Percentiles rank a stretch among this genome's conserved stretches.
Conservation (phyloP, 257 asterid genomes). For the Nicotiana otophora region DNA sequence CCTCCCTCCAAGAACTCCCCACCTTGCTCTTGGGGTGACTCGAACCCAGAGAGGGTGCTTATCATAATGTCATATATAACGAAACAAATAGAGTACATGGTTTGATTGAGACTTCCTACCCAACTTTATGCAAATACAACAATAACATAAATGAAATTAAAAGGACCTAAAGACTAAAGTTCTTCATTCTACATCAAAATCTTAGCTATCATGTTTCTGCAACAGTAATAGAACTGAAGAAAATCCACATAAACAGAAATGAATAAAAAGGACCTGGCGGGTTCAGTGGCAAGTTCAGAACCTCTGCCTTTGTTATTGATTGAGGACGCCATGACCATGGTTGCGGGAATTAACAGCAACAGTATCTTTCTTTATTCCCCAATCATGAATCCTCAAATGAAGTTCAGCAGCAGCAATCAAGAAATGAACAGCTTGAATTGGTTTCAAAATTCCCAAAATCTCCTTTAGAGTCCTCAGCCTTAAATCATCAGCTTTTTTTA, state of each 20-base stretch:
- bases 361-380: slow-evolving; percentile 46
- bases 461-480: slow-evolving; percentile 45
- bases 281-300: too few species aligned
- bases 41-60: too few species aligned
- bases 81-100: background rate
- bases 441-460: slow-evolving; percentile 27
- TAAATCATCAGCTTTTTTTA: slow-evolving; percentile 51
- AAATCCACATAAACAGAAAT: background rate
- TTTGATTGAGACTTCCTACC: background rate
- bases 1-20: too few species aligned
- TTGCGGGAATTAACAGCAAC: background rate
- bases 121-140: background rate
- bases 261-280: too few species aligned
- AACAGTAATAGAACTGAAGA: background rate
- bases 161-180: background rate
- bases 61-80: background rate
- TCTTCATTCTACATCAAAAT: background rate
- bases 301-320: background rate
- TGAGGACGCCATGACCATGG: background rate
- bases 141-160: background rate
- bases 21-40: too few species aligned
- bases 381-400: slow-evolving; percentile 70
- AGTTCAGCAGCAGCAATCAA: slow-evolving; percentile 72
- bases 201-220: background rate
- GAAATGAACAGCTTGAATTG: slow-evolving; percentile 52